phyloP scores from a whole-genome alignment of 1,139 yeast species.

The Hyphopichia khmerensis region DNA sequence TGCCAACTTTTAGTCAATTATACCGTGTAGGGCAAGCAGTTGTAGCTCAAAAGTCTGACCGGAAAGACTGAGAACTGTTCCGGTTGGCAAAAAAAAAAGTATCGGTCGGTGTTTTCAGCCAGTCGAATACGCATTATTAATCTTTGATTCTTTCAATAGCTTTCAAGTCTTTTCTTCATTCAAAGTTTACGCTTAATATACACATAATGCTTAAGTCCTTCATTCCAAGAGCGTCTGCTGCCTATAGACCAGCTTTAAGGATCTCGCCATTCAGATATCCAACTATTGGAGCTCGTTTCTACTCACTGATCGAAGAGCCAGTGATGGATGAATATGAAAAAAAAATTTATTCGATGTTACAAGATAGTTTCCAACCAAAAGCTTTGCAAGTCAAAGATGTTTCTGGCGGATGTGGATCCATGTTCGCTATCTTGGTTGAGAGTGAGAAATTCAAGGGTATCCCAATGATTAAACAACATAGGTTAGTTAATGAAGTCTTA shows the following conservation, averaged over 20 bases:
- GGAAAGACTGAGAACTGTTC: no score
- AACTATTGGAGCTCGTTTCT: not conserved
- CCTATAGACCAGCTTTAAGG: not conserved
- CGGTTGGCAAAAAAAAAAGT: no score
- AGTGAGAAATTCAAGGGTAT: slow-evolving; percentile 76
- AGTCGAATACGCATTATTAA: slow-evolving; percentile 4
- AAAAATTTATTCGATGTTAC: slow-evolving; percentile 57
- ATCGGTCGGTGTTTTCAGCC: slow-evolving; percentile 4
- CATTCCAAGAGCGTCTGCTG: not conserved
- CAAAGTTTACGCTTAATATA: not conserved
- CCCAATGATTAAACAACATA: slow-evolving; percentile 86
- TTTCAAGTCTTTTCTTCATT: not conserved
- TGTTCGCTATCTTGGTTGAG: slow-evolving; percentile 85
- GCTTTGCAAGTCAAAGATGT: slow-evolving; percentile 72
- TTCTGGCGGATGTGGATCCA: slow-evolving; percentile 95
- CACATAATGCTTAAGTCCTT: slow-evolving; percentile 1
- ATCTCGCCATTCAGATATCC: not conserved
- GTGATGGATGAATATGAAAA: slow-evolving; percentile 65
- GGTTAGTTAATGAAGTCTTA: slow-evolving; percentile 77
- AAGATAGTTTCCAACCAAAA: slow-evolving; percentile 56
- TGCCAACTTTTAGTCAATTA: no score
- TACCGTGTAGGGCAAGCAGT: no score
- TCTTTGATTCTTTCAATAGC: not conserved
- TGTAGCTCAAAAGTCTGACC: no score
- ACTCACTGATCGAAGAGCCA: slow-evolving; percentile 7